These are phyloP conservation scores for Aspergillus bridgeri DNA, from an alignment of 495 filamentous ascomycete species.

Conservation along the genomic window DNA sequence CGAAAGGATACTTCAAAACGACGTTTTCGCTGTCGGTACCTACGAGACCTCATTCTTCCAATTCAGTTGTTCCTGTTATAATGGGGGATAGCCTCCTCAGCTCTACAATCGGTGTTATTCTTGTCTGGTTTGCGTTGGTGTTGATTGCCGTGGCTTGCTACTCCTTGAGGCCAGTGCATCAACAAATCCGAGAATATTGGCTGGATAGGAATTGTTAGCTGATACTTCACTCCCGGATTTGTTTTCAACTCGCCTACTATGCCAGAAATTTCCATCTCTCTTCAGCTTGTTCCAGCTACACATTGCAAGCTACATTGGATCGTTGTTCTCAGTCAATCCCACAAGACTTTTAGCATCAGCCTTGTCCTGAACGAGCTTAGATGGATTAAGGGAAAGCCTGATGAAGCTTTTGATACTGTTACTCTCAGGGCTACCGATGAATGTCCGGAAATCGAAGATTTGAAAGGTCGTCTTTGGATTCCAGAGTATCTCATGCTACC, in stretches of 20 bases:
- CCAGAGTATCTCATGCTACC: neutral
- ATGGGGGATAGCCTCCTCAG: constrained; percentile 1
- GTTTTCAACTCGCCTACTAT: neutral
- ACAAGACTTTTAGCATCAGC: constrained; percentile 1
- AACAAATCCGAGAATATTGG: neutral
- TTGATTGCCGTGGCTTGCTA: constrained; percentile 2
- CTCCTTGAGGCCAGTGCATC: constrained; percentile 1
- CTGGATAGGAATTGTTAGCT: constrained; percentile 1
- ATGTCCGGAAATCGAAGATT: constrained; percentile 1
- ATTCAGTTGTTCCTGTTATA: neutral
- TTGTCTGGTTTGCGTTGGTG: neutral
- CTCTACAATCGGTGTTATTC: neutral
- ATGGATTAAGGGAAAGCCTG: neutral
- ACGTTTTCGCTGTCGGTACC: neutral
- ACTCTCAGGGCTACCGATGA: neutral
- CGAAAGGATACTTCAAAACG: constrained; percentile 1
- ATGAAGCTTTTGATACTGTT: constrained; percentile 3
- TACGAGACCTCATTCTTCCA: neutral
- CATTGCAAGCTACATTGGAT: neutral
- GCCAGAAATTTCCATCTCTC: constrained; percentile 2
- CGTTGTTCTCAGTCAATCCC: neutral
- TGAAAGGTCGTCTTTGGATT: neutral
- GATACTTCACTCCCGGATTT: constrained; percentile 3
- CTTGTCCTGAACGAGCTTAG: constrained; percentile 1
- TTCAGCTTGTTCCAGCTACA: neutral